These are phyloP conservation scores for Coemansia sp. DNA, from an alignment of 192 early-diverging fungal species.

Conservation along the genomic window DNA sequence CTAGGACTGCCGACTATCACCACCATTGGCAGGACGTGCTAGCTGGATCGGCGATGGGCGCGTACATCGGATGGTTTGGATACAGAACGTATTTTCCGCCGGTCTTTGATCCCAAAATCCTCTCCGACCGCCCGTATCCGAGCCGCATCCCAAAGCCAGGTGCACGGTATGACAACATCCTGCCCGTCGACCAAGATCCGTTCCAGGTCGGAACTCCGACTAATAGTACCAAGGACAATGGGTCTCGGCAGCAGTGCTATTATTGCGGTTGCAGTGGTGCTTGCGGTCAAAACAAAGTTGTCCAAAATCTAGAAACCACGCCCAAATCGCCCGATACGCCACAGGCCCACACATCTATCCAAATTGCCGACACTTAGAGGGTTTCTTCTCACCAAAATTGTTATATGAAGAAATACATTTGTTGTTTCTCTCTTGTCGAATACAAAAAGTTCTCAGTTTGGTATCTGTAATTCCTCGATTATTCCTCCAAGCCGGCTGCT, in stretches of 20 bases:
- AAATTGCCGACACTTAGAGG: neutral
- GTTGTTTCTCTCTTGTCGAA: too few species aligned
- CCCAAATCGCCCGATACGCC: neutral
- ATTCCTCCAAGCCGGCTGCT: too few species aligned
- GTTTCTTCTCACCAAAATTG: too few species aligned
- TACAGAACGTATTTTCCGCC: slow-evolving; percentile 49
- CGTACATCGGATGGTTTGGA: slow-evolving; percentile 39
- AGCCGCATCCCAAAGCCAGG: slow-evolving; percentile 32
- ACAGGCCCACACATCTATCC: neutral
- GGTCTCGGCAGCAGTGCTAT: slow-evolving; percentile 11
- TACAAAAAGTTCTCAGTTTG: too few species aligned
- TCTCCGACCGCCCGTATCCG: slow-evolving; percentile 49
- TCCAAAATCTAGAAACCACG: neutral
- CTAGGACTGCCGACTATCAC: slow-evolving; percentile 64
- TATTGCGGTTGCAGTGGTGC: slow-evolving; percentile 1
- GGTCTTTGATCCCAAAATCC: slow-evolving; percentile 24
- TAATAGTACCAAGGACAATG: neutral
- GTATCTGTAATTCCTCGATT: too few species aligned
- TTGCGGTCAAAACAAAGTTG: neutral
- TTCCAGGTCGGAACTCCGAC: slow-evolving; percentile 27
- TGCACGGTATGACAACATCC: neutral
- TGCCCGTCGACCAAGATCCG: slow-evolving; percentile 45
- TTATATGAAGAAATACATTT: too few species aligned
- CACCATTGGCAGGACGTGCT: slow-evolving; percentile 67
- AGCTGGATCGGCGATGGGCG: slow-evolving; percentile 55